Percentiles rank a stretch among this genome's conserved stretches.
Conservation (phyloP, 306 rosid genomes). For the Gillenia trifoliata region DNA sequence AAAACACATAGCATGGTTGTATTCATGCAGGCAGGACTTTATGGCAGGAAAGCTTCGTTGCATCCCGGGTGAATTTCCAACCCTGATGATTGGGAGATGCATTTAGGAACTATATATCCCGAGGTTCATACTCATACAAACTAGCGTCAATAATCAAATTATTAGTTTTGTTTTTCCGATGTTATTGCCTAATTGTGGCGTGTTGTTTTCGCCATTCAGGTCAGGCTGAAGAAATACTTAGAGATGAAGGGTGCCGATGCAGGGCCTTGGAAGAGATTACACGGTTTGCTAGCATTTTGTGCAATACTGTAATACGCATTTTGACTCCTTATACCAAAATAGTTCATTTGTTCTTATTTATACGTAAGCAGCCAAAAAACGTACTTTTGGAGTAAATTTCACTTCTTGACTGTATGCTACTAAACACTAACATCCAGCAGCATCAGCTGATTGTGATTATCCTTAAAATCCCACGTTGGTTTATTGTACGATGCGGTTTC, state of each 20-base stretch:
- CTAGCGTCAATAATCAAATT: background rate
- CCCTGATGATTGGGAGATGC: slow-evolving; percentile 96
- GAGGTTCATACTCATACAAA: slow-evolving; percentile 86
- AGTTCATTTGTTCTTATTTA: background rate
- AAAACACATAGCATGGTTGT: background rate
- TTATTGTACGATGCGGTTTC: slow-evolving; percentile 72
- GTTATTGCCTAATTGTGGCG: slow-evolving; percentile 15
- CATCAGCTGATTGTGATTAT: slow-evolving; percentile 24
- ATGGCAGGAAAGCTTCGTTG: slow-evolving; percentile 81
- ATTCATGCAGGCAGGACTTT: slow-evolving; percentile 71
- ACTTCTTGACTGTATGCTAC: background rate
- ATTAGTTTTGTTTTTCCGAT: slow-evolving; percentile 12
- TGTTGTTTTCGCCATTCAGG: slow-evolving; percentile 46
- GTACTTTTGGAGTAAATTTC: background rate
- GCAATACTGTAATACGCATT: slow-evolving; percentile 49
- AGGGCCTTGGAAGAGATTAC: slow-evolving; percentile 98
- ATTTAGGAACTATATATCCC: slow-evolving; percentile 87
- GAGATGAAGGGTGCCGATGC: slow-evolving; percentile 99
- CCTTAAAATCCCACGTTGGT: slow-evolving; percentile 66
- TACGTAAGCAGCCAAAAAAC: background rate
- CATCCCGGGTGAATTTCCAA: slow-evolving; percentile 88
- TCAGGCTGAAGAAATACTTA: slow-evolving; percentile 92
- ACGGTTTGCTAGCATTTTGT: slow-evolving; percentile 98
- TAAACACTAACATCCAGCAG: slow-evolving; percentile 13
- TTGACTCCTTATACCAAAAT: slow-evolving; percentile 5